These are phyloP conservation scores for Clausena lansium DNA, from an alignment of 345 rosid genomes.

Conservation along the genomic window DNA sequence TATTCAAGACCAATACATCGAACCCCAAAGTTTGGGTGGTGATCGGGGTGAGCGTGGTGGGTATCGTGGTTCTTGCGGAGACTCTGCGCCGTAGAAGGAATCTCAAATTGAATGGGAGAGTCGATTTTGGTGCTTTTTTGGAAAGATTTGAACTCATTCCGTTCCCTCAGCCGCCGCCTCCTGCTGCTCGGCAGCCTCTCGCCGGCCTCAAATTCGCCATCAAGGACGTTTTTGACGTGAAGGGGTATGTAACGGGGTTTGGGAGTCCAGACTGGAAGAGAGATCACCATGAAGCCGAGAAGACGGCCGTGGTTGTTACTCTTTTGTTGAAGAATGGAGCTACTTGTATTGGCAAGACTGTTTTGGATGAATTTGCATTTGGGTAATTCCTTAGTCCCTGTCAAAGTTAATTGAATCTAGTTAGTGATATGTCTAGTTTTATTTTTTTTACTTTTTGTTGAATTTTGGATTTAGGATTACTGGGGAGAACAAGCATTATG, in stretches of 20 bases:
- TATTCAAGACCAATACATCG: constrained; percentile 44
- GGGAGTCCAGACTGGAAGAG: constrained; percentile 83
- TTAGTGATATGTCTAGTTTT: background rate
- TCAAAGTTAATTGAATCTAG: background rate
- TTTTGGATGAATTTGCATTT: constrained; percentile 75
- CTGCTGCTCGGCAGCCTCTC: constrained; percentile 72
- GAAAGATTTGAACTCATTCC: constrained; percentile 70
- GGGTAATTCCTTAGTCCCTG: constrained; percentile 42
- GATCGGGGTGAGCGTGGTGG: constrained; percentile 77
- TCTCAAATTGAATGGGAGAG: constrained; percentile 27
- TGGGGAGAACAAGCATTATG: constrained; percentile 86
- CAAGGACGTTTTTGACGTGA: constrained; percentile 80
- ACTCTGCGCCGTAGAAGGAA: constrained; percentile 57
- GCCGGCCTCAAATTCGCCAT: constrained; percentile 75
- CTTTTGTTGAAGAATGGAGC: constrained; percentile 79
- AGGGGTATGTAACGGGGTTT: constrained; percentile 74
- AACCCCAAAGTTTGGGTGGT: constrained; percentile 77
- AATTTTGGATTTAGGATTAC: constrained; percentile 41
- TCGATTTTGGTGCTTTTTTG: constrained; percentile 77
- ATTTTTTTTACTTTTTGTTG: constrained; percentile 1
- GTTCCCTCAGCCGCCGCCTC: constrained; percentile 85
- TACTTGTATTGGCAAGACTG: constrained; percentile 85
- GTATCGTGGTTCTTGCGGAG: constrained; percentile 68
- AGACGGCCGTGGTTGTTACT: constrained; percentile 69
- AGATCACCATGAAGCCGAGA: constrained; percentile 69